Percentiles rank a stretch among this genome's conserved stretches.
phyloP scores from a whole-genome alignment of 306 rosid species.

The Prunus dulcis region DNA sequence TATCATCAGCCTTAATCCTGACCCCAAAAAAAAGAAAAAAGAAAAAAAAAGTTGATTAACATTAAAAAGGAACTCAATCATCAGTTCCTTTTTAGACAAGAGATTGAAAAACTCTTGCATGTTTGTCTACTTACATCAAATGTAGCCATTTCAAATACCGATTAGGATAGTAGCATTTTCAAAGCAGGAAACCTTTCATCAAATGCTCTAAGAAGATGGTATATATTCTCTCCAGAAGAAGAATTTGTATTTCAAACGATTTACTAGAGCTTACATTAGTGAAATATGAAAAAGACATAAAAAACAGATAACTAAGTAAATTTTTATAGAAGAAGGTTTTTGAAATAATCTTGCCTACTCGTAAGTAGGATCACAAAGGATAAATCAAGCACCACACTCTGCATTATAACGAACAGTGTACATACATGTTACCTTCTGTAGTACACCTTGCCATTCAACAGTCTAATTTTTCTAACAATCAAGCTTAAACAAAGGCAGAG shows the following conservation, averaged over 20 bases:
- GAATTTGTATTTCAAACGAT: not conserved
- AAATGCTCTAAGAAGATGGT: not conserved
- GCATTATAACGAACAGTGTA: not conserved
- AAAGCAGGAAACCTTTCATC: not conserved
- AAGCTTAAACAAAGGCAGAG: not conserved
- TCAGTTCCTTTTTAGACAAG: not conserved
- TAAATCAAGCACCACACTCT: not conserved
- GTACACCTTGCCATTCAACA: not conserved
- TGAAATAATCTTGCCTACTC: not conserved
- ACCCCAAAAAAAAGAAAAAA: not conserved
- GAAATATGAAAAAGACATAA: not conserved
- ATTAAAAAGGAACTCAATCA: not conserved
- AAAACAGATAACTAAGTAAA: not conserved
- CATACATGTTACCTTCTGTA: not conserved
- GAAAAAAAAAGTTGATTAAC: not conserved
- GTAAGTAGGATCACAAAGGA: not conserved
- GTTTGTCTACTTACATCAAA: not conserved
- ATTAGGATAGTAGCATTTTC: not conserved
- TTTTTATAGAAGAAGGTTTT: not conserved
- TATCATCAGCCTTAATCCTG: constrained; percentile 93
- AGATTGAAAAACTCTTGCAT: not conserved
- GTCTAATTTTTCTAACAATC: not conserved
- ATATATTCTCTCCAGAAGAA: not conserved
- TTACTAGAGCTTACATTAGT: not conserved
- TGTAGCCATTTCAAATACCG: not conserved